Evolutionary conservation across 148 eudicot genomes (phyloP), one percentile per base, ranked within the genome.

Genomic region (Nepenthes gracilis): DNA sequence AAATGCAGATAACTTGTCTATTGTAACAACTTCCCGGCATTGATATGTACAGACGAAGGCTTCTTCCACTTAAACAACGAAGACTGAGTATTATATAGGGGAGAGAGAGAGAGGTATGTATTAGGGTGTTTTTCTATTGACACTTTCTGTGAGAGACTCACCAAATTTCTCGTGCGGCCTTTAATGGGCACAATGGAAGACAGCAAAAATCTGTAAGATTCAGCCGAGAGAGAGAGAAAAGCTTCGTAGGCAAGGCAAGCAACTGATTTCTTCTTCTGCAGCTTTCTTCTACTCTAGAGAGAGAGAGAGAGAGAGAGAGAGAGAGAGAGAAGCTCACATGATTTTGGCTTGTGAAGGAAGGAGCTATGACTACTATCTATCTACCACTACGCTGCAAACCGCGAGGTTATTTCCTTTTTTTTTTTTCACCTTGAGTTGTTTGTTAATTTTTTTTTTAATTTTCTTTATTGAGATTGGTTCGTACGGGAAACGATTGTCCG

Each of bases 401-500:
- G 2, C 23, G 32, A 52, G 23, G 55, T 11, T 2, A 3, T 11
- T 50, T 50, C 12, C 12, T n/a, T n/a, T n/a, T n/a, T n/a, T n/a
- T 11, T n/a, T 52, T 52, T 52, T n/a, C 55, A 12, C 12, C 65
- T 35, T 12, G 32, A 5, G 33, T 9, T 36, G 47, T n/a, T 15
- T 56, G n/a, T 56, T 54, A 33, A 10, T 53, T 47, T n/a, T n/a
- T 14, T 43, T 43, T n/a, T n/a, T n/a, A n/a, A n/a, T 13, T 47
- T 2, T 47, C 38, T 45, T 40, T 48, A 33, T 66, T 50, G 2
- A 50, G 54, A n/a, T 23, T 67, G 86, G 80, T 64, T 69, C 60
- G 92, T 79, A 49, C 70, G 63, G 67, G 70, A 75, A 89, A 89
- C 87, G 93, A 87, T 66, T 83, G 87, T 85, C 85, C 93, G 79